These are phyloP conservation scores for Malus sylvestris DNA, from an alignment of 306 rosid genomes.

Conservation along the genomic window DNA sequence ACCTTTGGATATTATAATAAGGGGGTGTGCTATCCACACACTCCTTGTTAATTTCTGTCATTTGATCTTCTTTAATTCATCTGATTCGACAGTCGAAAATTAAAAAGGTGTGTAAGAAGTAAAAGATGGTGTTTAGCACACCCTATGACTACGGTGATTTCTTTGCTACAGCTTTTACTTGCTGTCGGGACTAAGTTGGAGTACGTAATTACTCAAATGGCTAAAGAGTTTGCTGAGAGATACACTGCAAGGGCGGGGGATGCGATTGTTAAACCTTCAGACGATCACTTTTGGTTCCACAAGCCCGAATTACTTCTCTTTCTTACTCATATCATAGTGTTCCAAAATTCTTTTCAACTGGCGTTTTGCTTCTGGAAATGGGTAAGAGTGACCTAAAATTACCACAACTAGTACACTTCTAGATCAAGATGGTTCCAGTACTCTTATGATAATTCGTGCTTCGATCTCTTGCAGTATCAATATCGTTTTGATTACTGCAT, in stretches of 20 bases:
- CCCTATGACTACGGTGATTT: not conserved
- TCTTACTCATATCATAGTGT: conserved; percentile 23
- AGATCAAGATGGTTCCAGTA: not conserved
- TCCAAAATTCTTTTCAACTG: conserved; percentile 26
- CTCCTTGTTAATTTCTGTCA: no score
- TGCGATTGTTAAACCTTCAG: conserved; percentile 19
- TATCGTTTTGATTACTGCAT: conserved; percentile 24
- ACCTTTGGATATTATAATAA: not conserved
- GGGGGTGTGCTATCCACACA: no score
- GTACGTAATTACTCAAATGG: conserved; percentile 20
- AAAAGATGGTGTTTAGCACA: no score
- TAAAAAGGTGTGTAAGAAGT: no score
- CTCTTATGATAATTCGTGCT: no score
- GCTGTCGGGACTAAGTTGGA: conserved; percentile 28
- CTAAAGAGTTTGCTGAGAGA: conserved; percentile 25
- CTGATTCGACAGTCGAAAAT: no score
- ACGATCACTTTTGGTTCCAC: conserved; percentile 25
- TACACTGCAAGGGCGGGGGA: conserved; percentile 13
- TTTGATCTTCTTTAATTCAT: no score
- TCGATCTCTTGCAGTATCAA: conserved; percentile 14
- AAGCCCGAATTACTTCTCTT: conserved; percentile 18
- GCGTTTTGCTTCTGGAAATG: conserved; percentile 27
- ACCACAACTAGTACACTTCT: not conserved
- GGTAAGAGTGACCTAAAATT: conserved; percentile 1
- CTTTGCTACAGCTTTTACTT: conserved; percentile 16